Evolutionary conservation across 768 basidiomycete species (phyloP).

Genomic region (Lanmaoa rubissima): DNA sequence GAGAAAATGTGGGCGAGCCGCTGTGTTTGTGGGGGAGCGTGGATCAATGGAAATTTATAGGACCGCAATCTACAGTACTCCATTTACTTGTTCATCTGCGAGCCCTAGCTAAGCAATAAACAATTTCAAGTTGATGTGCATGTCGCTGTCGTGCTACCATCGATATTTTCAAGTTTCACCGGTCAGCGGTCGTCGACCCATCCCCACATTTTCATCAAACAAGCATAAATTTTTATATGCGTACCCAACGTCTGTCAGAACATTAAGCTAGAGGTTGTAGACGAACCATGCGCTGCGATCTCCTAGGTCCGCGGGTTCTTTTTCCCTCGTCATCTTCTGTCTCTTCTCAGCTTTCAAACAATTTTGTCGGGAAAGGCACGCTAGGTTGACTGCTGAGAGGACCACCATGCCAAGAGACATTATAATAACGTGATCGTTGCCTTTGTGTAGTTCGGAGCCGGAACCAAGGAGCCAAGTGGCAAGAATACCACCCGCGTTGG

Average conservation of each 20-base stretch:
- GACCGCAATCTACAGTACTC: background rate
- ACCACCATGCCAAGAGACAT: constrained; percentile 41
- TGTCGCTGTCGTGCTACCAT: background rate
- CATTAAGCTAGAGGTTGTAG: constrained; percentile 39
- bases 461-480: constrained; percentile 58
- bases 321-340: constrained; percentile 24
- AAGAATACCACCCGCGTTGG: constrained; percentile 59
- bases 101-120: background rate
- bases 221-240: background rate
- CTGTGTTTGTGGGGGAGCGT: constrained; percentile 73
- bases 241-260: background rate
- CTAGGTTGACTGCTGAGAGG: constrained; percentile 38
- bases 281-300: constrained; percentile 55
- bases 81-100: background rate
- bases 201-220: background rate
- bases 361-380: constrained; percentile 44
- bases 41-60: constrained; percentile 37
- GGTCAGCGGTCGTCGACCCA: background rate
- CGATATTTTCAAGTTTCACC: background rate
- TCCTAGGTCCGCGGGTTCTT: constrained; percentile 43
- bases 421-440: constrained; percentile 40
- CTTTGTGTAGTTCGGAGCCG: constrained; percentile 47
- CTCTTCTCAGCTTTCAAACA: constrained; percentile 43
- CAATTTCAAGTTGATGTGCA: background rate
- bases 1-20: constrained; percentile 55